Evolutionary conservation across 1,284 basidiomycete species (phyloP).

Genomic region (Pseudozyma sp.): DNA sequence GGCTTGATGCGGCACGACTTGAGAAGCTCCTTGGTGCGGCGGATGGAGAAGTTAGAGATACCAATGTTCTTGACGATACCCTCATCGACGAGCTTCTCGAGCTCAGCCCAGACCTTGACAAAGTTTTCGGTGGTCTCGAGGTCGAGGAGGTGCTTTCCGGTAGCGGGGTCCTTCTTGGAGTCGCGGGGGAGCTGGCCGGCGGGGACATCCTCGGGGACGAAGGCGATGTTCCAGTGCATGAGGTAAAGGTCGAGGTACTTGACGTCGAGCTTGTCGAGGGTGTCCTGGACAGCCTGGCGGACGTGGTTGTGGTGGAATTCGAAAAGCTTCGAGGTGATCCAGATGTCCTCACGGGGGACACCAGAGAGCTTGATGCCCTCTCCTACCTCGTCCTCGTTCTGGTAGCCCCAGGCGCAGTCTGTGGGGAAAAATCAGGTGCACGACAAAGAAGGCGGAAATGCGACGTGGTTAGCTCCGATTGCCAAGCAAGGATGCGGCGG

Average conservation of each 20-base stretch:
- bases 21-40: slow-evolving; percentile 58
- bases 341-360: slow-evolving; percentile 81
- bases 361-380: slow-evolving; percentile 80
- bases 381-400: slow-evolving; percentile 88
- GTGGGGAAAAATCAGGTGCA: not conserved
- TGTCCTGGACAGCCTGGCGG: slow-evolving; percentile 76
- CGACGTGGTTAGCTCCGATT: not conserved
- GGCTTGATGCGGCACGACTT: slow-evolving; percentile 55
- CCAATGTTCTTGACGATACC: slow-evolving; percentile 73
- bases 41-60: slow-evolving; percentile 71
- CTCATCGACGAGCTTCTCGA: slow-evolving; percentile 62
- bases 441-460: not conserved
- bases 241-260: slow-evolving; percentile 84
- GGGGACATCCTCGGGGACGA: slow-evolving; percentile 54
- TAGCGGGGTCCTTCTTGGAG: slow-evolving; percentile 61
- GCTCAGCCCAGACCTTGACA: slow-evolving; percentile 47
- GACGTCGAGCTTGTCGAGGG: slow-evolving; percentile 78
- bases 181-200: slow-evolving; percentile 53
- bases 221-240: slow-evolving; percentile 77
- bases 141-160: slow-evolving; percentile 75
- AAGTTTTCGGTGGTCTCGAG: slow-evolving; percentile 72
- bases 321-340: slow-evolving; percentile 87
- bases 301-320: slow-evolving; percentile 72
- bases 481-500: not conserved
- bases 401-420: slow-evolving; percentile 58